Conservation (phyloP, 2,329 filamentous ascomycete genomes). For the Fusarium armeniacum region DNA sequence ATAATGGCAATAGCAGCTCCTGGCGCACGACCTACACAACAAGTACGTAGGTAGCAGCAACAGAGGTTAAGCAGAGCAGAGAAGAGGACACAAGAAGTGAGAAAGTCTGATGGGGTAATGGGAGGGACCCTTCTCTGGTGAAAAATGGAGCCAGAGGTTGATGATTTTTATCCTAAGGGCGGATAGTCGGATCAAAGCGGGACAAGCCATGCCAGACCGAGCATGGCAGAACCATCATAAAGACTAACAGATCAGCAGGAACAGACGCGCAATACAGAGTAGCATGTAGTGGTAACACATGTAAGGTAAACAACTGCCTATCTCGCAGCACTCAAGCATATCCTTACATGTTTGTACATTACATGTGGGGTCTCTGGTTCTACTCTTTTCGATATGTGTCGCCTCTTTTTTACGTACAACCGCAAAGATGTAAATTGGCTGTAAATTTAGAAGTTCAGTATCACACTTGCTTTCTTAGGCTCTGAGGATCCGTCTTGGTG, state of each 20-base stretch:
- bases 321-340: constrained; percentile 13
- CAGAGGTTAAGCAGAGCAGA: constrained; percentile 30
- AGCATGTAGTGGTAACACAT: not conserved
- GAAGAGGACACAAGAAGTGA: constrained; percentile 32
- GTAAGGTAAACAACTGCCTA: constrained; percentile 8
- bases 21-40: constrained; percentile 11
- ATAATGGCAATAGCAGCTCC: constrained; percentile 12
- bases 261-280: constrained; percentile 2
- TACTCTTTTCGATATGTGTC: not conserved
- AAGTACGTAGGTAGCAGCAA: constrained; percentile 28
- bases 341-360: constrained; percentile 16
- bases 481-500: not conserved
- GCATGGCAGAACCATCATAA: constrained; percentile 24
- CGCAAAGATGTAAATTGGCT: not conserved
- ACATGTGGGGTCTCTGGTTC: constrained; percentile 16
- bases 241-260: constrained; percentile 22
- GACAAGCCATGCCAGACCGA: constrained; percentile 39
- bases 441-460: not conserved
- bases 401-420: not conserved
- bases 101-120: constrained; percentile 39
- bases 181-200: constrained; percentile 43
- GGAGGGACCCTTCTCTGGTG: constrained; percentile 30
- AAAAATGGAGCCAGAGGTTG: constrained; percentile 40
- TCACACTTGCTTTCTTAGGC: not conserved
- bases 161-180: constrained; percentile 37